phyloP scores from a whole-genome alignment of 495 filamentous ascomycete genomes.

The Lasiosphaeria miniovina region DNA sequence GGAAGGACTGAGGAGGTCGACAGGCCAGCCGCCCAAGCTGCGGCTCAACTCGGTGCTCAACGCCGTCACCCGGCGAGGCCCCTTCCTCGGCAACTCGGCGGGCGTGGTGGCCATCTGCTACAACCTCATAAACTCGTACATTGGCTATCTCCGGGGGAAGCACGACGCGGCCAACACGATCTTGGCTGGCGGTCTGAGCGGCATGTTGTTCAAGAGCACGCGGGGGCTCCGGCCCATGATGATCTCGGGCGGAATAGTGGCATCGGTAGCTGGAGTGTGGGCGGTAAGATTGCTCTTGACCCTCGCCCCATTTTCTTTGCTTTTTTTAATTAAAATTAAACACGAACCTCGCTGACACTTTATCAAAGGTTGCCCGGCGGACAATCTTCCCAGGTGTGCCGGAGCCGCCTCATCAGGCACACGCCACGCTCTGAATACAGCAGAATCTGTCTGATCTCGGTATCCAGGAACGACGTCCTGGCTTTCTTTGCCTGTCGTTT shows the following conservation, averaged over 20 bases:
- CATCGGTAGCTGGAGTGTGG: slow-evolving; percentile 79
- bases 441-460: background rate
- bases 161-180: slow-evolving; percentile 90
- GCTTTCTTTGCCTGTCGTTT: background rate
- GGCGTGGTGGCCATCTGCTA: slow-evolving; percentile 94
- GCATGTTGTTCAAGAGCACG: slow-evolving; percentile 95
- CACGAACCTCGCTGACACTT: slow-evolving; percentile 5
- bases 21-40: slow-evolving; percentile 78
- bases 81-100: slow-evolving; percentile 94
- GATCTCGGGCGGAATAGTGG: slow-evolving; percentile 87
- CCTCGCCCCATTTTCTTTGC: background rate
- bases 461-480: background rate
- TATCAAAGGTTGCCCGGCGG: slow-evolving; percentile 26
- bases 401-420: slow-evolving; percentile 10
- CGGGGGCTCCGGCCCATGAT: slow-evolving; percentile 85
- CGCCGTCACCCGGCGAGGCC: slow-evolving; percentile 84
- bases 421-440: slow-evolving; percentile 10
- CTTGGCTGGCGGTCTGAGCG: slow-evolving; percentile 76
- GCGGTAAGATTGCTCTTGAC: slow-evolving; percentile 59
- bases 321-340: background rate
- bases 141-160: slow-evolving; percentile 82
- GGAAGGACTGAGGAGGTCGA: slow-evolving; percentile 76
- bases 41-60: slow-evolving; percentile 91
- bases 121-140: slow-evolving; percentile 87
- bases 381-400: slow-evolving; percentile 29